A percentile compares a stretch with the other conserved stretches of the same genome.
phyloP scores from a whole-genome alignment of 106 monocot species.

The Dioscorea alata region DNA sequence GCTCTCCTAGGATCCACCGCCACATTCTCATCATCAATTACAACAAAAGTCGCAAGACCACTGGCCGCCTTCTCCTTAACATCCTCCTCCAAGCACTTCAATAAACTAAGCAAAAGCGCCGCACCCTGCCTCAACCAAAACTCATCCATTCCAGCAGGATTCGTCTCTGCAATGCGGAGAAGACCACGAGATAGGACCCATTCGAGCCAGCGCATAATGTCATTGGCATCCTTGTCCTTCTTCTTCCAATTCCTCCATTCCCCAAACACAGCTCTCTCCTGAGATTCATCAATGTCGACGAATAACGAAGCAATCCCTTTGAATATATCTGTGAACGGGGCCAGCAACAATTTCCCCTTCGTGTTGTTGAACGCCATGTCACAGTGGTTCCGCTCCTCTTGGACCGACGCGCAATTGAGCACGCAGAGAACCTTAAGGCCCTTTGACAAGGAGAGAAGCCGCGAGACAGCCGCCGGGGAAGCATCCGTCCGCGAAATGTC shows the following conservation, averaged over 20 bases:
- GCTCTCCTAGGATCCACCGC: constrained; percentile 74
- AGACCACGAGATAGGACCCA: constrained; percentile 80
- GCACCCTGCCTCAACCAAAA: constrained; percentile 90
- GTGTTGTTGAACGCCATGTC: constrained; percentile 25
- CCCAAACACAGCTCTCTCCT: constrained; percentile 26
- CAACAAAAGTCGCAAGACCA: constrained; percentile 87
- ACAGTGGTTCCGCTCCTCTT: constrained; percentile 43
- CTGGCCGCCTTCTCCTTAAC: constrained; percentile 91
- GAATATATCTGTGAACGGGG: constrained; percentile 55
- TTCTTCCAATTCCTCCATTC: constrained; percentile 33
- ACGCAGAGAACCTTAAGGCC: constrained; percentile 64
- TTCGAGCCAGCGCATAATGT: constrained; percentile 76
- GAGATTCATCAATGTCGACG: constrained; percentile 1
- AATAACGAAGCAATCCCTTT: constrained; percentile 54
- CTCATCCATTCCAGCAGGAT: constrained; percentile 47
- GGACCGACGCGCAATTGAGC: constrained; percentile 53
- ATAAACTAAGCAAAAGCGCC: constrained; percentile 52
- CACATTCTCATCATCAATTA: constrained; percentile 89
- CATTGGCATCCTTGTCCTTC: constrained; percentile 41
- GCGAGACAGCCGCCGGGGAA: constrained; percentile 29
- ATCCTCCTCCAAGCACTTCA: constrained; percentile 74
- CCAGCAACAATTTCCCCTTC: constrained; percentile 57
- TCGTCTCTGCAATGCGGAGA: constrained; percentile 69
- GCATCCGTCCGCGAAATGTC: constrained; percentile 89
- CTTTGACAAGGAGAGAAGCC: constrained; percentile 51